Percentiles rank a stretch among this genome's conserved stretches.
Conservation (phyloP, 225 moss, liverwort and hornwort genomes). For the Sphagnum tenellum region DNA sequence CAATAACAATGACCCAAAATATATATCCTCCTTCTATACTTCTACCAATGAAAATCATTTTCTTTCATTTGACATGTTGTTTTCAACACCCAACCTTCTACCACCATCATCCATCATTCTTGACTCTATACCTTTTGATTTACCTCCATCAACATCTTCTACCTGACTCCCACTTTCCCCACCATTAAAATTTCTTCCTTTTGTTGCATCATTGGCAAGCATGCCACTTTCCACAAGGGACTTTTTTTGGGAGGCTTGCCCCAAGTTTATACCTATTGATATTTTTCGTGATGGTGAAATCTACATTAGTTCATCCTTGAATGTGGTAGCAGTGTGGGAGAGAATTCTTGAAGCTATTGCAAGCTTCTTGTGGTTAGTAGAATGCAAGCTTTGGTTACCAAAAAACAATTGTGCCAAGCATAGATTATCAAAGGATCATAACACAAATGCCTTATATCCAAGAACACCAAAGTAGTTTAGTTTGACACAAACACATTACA, state of each 20-base stretch:
- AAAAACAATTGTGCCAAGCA: too few relatives aligned
- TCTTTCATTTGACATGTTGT: constrained; percentile 29
- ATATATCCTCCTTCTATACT: constrained; percentile 88
- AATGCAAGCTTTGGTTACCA: too few relatives aligned
- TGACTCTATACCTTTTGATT: constrained; percentile 28
- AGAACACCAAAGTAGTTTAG: too few relatives aligned
- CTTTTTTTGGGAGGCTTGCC: constrained; percentile 40
- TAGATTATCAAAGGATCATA: too few relatives aligned
- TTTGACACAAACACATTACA: too few relatives aligned
- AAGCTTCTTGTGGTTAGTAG: too few relatives aligned
- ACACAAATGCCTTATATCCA: too few relatives aligned
- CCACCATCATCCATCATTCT: constrained; percentile 32
- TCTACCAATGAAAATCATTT: constrained; percentile 70
- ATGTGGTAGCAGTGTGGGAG: too few relatives aligned
- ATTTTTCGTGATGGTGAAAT: constrained; percentile 58
- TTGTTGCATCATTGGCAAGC: constrained; percentile 13
- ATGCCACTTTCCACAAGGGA: constrained; percentile 24
- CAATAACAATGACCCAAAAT: constrained; percentile 55
- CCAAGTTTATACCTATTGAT: constrained; percentile 25
- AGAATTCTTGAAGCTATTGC: too few relatives aligned
- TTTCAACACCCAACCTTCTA: constrained; percentile 26
- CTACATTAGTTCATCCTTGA: neutral
- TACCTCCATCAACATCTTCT: constrained; percentile 40
- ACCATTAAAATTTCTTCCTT: constrained; percentile 28
- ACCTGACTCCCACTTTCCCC: constrained; percentile 27